Base-by-base conservation (phyloP, 352 stramenopile genomes). In the Peronospora belbahrii region DNA sequence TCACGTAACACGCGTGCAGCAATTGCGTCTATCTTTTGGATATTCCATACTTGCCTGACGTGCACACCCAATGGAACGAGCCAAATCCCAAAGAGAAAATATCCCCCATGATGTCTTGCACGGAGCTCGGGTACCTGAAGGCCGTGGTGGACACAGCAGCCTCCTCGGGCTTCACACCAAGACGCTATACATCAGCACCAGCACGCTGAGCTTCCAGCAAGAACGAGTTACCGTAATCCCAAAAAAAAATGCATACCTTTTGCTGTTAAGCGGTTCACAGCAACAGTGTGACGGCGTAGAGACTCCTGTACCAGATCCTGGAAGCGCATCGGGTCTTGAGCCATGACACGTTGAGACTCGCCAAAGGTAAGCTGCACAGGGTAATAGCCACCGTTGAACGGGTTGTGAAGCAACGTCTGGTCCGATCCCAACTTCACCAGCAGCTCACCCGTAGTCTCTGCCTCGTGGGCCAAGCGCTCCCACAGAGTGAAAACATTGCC, bases 151-250 rank as follows among this genome's bases (percentile, higher is more conserved):
- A 94, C 41, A 74, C 70, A 6, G 67, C 77, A 20, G 77, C 67
- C 14, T 66, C 62, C 18, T 79, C 67, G 19, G 60, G 54, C 35
- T 74, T 59, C 7, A 78, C 65, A 43, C 48, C 57, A 7, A 48
- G 48, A 32, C 48, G 54, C 31, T 85, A 48, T 22, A 95, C 75
- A 11, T 93, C 73, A 18, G 80, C 84, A n/a, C 78, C 80, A 2
- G 84, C 84, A 39, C 79, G 74, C 51, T 81, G 87, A 13, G 78
- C 65, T 44, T 95, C 81, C 8, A 94, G 53, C 25, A 94, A 52
- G 62, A 95, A 95, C 62, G 76, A 89, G 72, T 95, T 95, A 28
- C 84, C 84, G 48, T 95, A 95, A 57, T 95, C 84, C 76, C 79
- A 95, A 65, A 95, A 95, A 22, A n/a, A n/a, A n/a, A n/a, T 67